phyloP scores from a whole-genome alignment of 2,329 filamentous ascomycete species.

The Diaporthe sp. region DNA sequence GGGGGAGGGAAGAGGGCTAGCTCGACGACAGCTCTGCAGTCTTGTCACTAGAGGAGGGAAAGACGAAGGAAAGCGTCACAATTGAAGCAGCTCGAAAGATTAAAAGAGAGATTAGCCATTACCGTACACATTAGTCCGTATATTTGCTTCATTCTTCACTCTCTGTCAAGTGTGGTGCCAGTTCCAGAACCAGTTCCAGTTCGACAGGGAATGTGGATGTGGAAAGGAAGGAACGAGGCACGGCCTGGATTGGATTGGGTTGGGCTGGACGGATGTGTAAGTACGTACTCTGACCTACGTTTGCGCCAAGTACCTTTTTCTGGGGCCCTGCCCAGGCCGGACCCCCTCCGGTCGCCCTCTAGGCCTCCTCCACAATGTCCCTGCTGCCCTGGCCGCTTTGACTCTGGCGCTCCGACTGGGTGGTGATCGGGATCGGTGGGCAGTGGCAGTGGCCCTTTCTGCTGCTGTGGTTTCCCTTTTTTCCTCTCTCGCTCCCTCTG shows the following conservation, averaged over 20 bases:
- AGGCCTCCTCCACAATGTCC: neutral
- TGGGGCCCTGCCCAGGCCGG: conserved; percentile 20
- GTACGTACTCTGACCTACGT: conserved; percentile 29
- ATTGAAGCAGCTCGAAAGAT: conserved; percentile 35
- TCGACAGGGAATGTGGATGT: conserved; percentile 31
- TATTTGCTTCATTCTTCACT: conserved; percentile 35
- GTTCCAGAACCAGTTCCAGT: conserved; percentile 34
- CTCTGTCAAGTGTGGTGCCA: conserved; percentile 35
- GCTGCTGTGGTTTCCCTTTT: neutral
- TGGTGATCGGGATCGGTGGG: conserved; percentile 19
- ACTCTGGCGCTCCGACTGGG: conserved; percentile 21
- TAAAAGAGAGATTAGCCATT: conserved; percentile 34
- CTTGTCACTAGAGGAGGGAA: conserved; percentile 34
- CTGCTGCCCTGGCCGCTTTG: conserved; percentile 13
- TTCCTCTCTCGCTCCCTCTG: neutral
- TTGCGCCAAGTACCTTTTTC: conserved; percentile 28
- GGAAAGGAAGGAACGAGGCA: conserved; percentile 37
- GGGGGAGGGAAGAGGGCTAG: conserved; percentile 24
- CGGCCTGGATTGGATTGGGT: conserved; percentile 33
- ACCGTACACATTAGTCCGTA: conserved; percentile 33
- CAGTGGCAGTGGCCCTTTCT: neutral
- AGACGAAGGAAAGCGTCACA: conserved; percentile 21
- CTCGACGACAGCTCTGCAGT: conserved; percentile 21
- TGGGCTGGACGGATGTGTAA: conserved; percentile 34
- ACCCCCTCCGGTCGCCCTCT: neutral